Evolutionary conservation across 345 rosid genomes (phyloP).

Genomic region (Cardamine occulta): DNA sequence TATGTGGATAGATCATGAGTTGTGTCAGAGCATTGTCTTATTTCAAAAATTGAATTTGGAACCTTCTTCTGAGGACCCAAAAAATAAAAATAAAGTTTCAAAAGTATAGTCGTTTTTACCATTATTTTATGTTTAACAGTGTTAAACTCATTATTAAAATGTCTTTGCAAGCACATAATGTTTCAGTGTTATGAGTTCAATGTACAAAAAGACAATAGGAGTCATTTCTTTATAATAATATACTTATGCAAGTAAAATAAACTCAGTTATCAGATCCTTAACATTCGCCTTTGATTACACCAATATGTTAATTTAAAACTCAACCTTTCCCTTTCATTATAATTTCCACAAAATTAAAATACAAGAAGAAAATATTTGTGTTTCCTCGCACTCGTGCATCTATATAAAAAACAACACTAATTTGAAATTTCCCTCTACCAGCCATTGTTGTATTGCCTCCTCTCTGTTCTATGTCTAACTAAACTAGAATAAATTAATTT

Average conservation of each 20-base stretch:
- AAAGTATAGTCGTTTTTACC: background rate
- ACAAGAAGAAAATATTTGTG: slow-evolving; percentile 19
- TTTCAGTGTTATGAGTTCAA: slow-evolving; percentile 14
- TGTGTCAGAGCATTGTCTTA: slow-evolving; percentile 44
- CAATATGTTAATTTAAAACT: slow-evolving; percentile 34
- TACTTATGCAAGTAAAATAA: background rate
- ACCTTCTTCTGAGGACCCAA: slow-evolving; percentile 39
- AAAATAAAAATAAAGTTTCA: background rate
- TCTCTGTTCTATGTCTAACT: slow-evolving; percentile 11
- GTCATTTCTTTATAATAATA: background rate
- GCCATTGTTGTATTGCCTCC: slow-evolving; percentile 31
- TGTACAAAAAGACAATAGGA: slow-evolving; percentile 16
- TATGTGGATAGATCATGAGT: slow-evolving; percentile 36
- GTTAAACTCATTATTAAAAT: background rate
- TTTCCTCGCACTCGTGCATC: slow-evolving; percentile 45
- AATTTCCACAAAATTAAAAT: slow-evolving; percentile 25
- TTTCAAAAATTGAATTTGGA: slow-evolving; percentile 37
- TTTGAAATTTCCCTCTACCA: slow-evolving; percentile 3
- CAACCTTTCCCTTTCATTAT: slow-evolving; percentile 16
- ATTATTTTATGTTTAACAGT: background rate
- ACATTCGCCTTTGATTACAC: slow-evolving; percentile 45
- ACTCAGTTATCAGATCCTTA: slow-evolving; percentile 42
- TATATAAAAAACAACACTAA: background rate
- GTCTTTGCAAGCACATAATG: slow-evolving; percentile 32
- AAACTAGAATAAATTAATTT: slow-evolving; percentile 11